Percentiles rank a stretch among this genome's conserved stretches.
phyloP scores from a whole-genome alignment of 495 filamentous ascomycete genomes.

The Tuber calosporum region DNA sequence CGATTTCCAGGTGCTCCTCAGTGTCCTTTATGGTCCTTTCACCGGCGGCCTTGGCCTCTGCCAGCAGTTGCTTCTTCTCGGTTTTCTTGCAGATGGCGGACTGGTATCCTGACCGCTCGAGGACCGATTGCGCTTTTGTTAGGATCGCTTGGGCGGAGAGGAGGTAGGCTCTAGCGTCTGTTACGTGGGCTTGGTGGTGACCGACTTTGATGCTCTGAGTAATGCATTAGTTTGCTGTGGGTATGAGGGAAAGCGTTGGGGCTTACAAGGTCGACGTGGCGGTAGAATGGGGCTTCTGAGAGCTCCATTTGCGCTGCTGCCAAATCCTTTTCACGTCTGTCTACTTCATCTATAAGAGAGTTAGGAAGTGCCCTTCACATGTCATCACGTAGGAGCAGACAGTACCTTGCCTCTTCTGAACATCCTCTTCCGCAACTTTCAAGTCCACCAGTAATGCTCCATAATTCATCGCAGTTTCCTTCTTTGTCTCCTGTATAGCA shows the following conservation, averaged over 20 bases:
- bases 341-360: constrained; percentile 10
- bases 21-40: constrained; percentile 12
- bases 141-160: constrained; percentile 16
- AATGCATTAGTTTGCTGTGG: background rate
- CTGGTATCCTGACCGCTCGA: constrained; percentile 19
- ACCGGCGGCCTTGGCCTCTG: constrained; percentile 7
- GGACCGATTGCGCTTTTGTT: constrained; percentile 10
- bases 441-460: constrained; percentile 23
- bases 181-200: constrained; percentile 12
- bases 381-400: background rate
- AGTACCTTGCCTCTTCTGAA: constrained; percentile 17
- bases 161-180: constrained; percentile 7
- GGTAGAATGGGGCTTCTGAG: constrained; percentile 17
- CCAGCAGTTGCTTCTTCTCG: constrained; percentile 15
- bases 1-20: constrained; percentile 10
- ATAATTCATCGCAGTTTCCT: constrained; percentile 29
- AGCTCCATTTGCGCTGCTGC: constrained; percentile 11
- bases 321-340: constrained; percentile 9
- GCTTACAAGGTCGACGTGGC: constrained; percentile 17
- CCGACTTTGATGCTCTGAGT: constrained; percentile 22
- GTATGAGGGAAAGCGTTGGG: background rate
- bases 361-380: background rate
- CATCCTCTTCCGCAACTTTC: constrained; percentile 16
- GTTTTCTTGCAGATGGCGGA: constrained; percentile 18
- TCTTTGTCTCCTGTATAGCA: constrained; percentile 28